A percentile compares a stretch with the other conserved stretches of the same genome.
Evolutionary conservation across 768 basidiomycete species (phyloP).

Genomic region (Mycena olivaceomarginata): DNA sequence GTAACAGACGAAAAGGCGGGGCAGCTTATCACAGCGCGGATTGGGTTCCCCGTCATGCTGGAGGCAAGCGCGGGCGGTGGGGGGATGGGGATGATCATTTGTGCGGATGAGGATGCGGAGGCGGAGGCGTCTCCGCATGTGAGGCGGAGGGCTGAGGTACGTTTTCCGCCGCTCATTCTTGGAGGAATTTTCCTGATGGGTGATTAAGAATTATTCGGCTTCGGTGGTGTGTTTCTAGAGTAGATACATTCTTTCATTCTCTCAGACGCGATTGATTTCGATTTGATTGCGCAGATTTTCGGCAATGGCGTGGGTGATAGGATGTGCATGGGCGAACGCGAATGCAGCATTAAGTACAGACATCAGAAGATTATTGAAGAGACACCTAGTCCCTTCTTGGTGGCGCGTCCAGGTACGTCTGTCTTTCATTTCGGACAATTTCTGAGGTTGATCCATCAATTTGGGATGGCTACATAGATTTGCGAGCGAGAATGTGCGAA

Average conservation of each 20-base stretch:
- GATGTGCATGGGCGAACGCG: too few relatives aligned
- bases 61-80: conserved; percentile 84
- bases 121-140: too few relatives aligned
- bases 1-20: conserved; percentile 45
- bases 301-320: too few relatives aligned
- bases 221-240: conserved; percentile 77
- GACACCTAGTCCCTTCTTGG: conserved; percentile 77
- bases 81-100: too few relatives aligned
- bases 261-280: too few relatives aligned
- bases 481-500: conserved; percentile 68
- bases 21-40: conserved; percentile 57
- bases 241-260: conserved; percentile 57
- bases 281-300: conserved; percentile 66
- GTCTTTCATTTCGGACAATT: too few relatives aligned
- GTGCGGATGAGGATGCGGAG: too few relatives aligned
- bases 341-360: too few relatives aligned
- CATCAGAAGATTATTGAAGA: conserved; percentile 88
- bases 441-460: too few relatives aligned
- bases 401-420: conserved; percentile 51
- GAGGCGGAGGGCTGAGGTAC: too few relatives aligned
- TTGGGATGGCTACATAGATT: conserved; percentile 51
- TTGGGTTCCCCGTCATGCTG: conserved; percentile 79
- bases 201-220: conserved; percentile 66
- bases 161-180: too few relatives aligned
- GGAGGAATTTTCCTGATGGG: conserved; percentile 64